These are phyloP conservation scores for Acacia melanoxylon DNA, from an alignment of 306 rosid genomes.

Conservation along the genomic window DNA sequence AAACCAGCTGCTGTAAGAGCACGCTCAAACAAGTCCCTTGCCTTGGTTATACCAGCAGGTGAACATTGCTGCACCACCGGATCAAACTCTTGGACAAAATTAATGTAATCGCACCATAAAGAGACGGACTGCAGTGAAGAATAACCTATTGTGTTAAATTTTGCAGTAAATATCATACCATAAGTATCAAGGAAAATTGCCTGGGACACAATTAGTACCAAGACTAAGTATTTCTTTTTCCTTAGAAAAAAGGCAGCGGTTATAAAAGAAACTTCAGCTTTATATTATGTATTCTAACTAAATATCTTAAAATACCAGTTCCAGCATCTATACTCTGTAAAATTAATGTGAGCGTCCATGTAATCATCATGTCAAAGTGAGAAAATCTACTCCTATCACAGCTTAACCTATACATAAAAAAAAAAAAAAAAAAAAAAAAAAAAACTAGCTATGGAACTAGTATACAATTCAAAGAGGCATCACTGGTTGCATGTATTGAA, in stretches of 20 bases:
- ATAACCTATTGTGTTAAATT: slow-evolving; percentile 27
- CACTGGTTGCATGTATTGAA: neutral
- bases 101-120: slow-evolving; percentile 77
- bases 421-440: neutral
- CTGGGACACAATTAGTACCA: neutral
- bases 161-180: neutral
- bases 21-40: slow-evolving; percentile 75
- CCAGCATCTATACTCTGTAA: neutral
- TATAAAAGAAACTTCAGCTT: neutral
- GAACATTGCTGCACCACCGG: slow-evolving; percentile 54
- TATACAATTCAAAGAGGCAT: neutral
- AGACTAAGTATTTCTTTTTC: neutral
- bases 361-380: neutral
- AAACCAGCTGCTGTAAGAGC: slow-evolving; percentile 89
- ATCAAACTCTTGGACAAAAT: slow-evolving; percentile 67
- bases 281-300: neutral
- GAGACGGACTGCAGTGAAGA: slow-evolving; percentile 69
- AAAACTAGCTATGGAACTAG: neutral
- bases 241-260: neutral
- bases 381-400: neutral
- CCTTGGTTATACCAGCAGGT: slow-evolving; percentile 62
- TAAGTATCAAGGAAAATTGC: neutral
- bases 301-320: neutral
- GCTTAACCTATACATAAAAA: neutral
- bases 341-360: neutral